phyloP scores from a whole-genome alignment of 2,329 filamentous ascomycete species.

The Neopestalotiopsis rosae region DNA sequence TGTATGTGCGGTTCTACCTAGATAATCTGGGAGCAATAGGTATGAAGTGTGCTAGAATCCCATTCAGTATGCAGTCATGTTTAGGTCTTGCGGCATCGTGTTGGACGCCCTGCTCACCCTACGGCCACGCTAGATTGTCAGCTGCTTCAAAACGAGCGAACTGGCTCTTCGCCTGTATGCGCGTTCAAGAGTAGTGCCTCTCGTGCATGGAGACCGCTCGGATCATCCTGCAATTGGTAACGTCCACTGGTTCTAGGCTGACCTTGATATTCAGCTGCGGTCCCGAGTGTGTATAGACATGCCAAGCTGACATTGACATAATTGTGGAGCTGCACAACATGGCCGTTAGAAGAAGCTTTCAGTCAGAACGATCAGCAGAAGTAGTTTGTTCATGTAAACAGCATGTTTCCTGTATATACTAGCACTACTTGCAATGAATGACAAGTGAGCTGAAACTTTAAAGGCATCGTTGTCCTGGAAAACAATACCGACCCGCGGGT shows the following conservation, averaged over 20 bases:
- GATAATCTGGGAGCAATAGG: too few species aligned
- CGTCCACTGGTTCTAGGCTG: neutral
- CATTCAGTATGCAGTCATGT: too few species aligned
- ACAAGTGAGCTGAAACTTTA: neutral
- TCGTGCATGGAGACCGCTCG: neutral
- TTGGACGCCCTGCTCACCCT: too few species aligned
- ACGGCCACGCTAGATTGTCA: neutral
- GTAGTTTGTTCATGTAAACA: neutral
- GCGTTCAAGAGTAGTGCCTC: neutral
- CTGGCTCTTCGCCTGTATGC: neutral
- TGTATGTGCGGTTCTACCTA: too few species aligned
- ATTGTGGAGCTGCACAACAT: neutral
- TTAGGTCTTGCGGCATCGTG: too few species aligned
- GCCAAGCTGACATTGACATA: neutral
- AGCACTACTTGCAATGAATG: constrained; percentile 2
- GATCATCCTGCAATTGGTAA: neutral
- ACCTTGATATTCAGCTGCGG: neutral
- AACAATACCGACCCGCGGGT: neutral
- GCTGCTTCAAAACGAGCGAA: neutral
- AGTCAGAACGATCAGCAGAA: neutral
- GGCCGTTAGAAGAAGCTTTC: neutral
- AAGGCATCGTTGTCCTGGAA: neutral
- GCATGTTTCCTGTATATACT: neutral
- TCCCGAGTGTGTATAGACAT: neutral
- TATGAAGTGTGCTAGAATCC: too few species aligned